phyloP scores from a whole-genome alignment of 352 stramenopile genomes.

The Globisporangium heterothallicum region DNA sequence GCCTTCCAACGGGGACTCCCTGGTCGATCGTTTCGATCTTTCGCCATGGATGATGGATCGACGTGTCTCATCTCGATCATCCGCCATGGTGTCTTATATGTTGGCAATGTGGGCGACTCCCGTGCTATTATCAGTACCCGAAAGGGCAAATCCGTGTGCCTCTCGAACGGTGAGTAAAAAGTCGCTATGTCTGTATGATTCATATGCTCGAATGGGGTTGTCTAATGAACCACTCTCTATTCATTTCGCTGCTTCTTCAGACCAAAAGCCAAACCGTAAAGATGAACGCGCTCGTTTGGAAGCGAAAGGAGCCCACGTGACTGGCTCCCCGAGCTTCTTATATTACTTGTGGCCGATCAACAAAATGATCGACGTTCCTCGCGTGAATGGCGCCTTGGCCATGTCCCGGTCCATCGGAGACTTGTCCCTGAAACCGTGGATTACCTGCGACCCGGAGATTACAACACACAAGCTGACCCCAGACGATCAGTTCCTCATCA shows the following conservation, averaged over 20 bases:
- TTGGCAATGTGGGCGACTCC: conserved; percentile 83
- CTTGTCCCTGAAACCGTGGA: conserved; percentile 64
- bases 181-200: not conserved
- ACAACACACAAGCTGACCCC: conserved; percentile 47
- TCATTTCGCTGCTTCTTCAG: conserved; percentile 12
- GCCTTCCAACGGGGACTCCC: conserved; percentile 14
- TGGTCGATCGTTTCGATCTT: conserved; percentile 24
- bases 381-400: conserved; percentile 73
- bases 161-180: conserved; percentile 60
- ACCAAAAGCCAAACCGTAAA: conserved; percentile 80
- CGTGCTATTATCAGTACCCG: conserved; percentile 61
- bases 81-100: conserved; percentile 55
- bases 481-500: conserved; percentile 70
- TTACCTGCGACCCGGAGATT: conserved; percentile 78
- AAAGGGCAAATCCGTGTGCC: conserved; percentile 41
- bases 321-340: conserved; percentile 53
- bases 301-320: conserved; percentile 64
- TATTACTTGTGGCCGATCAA: conserved; percentile 74
- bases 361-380: conserved; percentile 70
- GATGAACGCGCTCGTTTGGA: conserved; percentile 68
- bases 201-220: not conserved
- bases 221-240: too few species aligned
- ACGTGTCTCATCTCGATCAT: conserved; percentile 78
- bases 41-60: conserved; percentile 72
- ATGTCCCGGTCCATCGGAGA: conserved; percentile 85